Evolutionary conservation across 2,329 filamentous ascomycete genomes (phyloP), one percentile per base, ranked within the genome.

Genomic region (Metarhizium anisopliae): DNA sequence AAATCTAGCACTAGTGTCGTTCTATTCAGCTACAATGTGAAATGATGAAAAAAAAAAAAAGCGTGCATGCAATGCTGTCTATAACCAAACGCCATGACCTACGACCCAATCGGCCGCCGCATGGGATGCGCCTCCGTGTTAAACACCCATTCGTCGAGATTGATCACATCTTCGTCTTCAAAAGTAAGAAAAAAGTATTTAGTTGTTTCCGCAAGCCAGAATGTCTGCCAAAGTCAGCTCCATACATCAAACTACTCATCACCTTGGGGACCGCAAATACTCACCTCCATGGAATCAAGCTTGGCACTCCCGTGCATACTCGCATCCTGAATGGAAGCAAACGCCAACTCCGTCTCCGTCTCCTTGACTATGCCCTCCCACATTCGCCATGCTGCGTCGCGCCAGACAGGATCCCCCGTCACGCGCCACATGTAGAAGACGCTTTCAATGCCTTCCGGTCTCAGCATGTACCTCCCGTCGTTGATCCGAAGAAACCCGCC

Each of bases 161-260:
- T 86, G 35, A 89, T 73, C 25, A 83, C 65, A 13, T 78, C 74
- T 3, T 83, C 79, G 54, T 87, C 80, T 50, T 81, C 82, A 61
- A 89, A 91, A 18, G 89, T 79, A 56, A 90, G 70, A 62, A 86
- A 91, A 58, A 90, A 90, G 63, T 90, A 90, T 70, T 90, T 92
- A 61, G 89, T 70, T 45, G 86, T 91, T 74, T 91, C 87, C 3
- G 84, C 84, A 62, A 88, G 74, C 85, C 87, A 91, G 65, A 89
- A 90, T 54, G 77, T 79, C 74, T 77, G 51, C 20, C 38, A 16
- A 5, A 11, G 14, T 8, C 18, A 3, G 6, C 30, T n/a, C 18
- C 11, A 13, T 14, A 8, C 25, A 25, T 45, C 16, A 32, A 3
- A 0, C 18, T 2, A 51, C 29, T 4, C 45, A 18, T 36, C 30